These are phyloP conservation scores for Schizochytrium sp. DNA, from an alignment of 108 stramenopile species.

Conservation along the genomic window DNA sequence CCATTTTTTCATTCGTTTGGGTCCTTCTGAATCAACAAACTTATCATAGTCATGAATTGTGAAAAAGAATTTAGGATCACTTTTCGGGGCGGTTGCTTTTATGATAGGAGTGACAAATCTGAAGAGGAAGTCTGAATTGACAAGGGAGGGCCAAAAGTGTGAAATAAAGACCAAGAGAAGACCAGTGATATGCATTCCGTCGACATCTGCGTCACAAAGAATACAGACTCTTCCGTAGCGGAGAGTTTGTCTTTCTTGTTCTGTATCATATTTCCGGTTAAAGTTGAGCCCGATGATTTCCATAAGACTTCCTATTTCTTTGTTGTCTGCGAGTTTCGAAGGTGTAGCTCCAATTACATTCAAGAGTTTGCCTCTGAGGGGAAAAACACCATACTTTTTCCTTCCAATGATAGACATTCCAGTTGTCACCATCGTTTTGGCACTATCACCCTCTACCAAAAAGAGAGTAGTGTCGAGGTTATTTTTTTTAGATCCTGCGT, in stretches of 20 bases:
- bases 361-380: background rate
- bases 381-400: background rate
- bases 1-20: background rate
- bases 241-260: background rate
- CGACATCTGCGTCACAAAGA: background rate
- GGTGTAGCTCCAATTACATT: background rate
- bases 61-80: background rate
- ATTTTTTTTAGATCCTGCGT: background rate
- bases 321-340: background rate
- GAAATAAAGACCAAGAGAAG: background rate
- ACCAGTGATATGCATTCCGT: conserved; percentile 10
- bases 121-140: conserved; percentile 3
- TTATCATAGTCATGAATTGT: background rate
- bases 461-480: background rate
- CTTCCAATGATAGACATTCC: background rate
- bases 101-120: background rate
- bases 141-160: conserved; percentile 52
- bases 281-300: background rate
- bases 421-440: background rate
- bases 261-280: background rate
- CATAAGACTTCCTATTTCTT: background rate
- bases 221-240: background rate
- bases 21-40: background rate
- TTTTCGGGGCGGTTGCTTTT: background rate
- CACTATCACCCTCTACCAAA: background rate